A percentile compares a stretch with the other conserved stretches of the same genome.
phyloP scores from a whole-genome alignment of 768 basidiomycete genomes.

The Crucibulum laeve region DNA sequence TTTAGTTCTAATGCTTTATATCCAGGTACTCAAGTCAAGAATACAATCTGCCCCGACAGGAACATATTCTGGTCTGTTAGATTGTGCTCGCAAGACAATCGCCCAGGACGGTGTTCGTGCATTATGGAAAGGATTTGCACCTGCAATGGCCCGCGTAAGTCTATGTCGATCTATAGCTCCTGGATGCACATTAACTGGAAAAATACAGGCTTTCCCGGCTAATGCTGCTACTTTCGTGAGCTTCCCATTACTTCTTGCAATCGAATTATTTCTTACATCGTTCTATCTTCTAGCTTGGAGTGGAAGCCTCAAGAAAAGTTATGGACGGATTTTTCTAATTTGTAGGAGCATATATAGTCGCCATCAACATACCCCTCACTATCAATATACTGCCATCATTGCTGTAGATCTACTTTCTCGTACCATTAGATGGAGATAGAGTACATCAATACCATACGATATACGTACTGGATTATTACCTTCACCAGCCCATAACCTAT shows the following conservation, averaged over 20 bases:
- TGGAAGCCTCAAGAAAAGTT: constrained; percentile 82
- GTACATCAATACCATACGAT: too few relatives aligned
- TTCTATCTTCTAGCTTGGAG: constrained; percentile 66
- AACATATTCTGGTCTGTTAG: constrained; percentile 92
- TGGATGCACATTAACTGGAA: neutral
- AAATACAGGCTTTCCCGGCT: constrained; percentile 83
- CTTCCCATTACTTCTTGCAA: constrained; percentile 12
- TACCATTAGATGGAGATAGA: too few relatives aligned
- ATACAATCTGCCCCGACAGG: constrained; percentile 96
- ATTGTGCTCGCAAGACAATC: constrained; percentile 90
- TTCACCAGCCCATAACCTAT: too few relatives aligned
- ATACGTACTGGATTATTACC: too few relatives aligned
- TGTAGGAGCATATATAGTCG: neutral
- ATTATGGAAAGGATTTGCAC: constrained; percentile 96
- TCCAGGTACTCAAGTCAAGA: constrained; percentile 90
- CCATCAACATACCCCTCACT: too few relatives aligned
- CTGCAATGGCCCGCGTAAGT: constrained; percentile 89
- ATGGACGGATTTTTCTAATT: constrained; percentile 64
- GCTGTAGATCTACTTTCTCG: too few relatives aligned
- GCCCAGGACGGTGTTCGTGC: constrained; percentile 82
- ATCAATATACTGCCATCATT: too few relatives aligned
- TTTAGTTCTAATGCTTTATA: constrained; percentile 5
- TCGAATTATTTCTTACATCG: constrained; percentile 6
- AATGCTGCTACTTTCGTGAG: constrained; percentile 93
- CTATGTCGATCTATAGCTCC: neutral